phyloP scores from a whole-genome alignment of 108 stramenopile genomes.

The Aurantiochytrium sp. region DNA sequence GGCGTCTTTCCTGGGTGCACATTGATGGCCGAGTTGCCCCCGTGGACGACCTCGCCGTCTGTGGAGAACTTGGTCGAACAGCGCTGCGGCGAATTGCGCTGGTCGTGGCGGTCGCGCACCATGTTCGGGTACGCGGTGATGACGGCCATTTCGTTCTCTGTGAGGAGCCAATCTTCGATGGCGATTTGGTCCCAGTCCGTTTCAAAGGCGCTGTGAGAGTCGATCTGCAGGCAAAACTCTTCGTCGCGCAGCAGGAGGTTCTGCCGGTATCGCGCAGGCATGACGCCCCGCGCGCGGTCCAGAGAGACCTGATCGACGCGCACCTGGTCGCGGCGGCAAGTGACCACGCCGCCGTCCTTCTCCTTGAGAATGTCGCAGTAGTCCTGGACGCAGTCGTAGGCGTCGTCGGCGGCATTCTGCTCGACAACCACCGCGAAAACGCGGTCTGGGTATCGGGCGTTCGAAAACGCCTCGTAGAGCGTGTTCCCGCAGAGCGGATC shows the following conservation, averaged over 20 bases:
- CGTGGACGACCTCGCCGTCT: slow-evolving; percentile 3
- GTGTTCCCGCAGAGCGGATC: slow-evolving; percentile 16
- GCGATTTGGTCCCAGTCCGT: background rate
- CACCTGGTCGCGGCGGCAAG: background rate
- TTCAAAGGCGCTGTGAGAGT: slow-evolving; percentile 28
- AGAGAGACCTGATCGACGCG: background rate
- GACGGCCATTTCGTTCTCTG: slow-evolving; percentile 19
- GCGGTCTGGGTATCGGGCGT: background rate
- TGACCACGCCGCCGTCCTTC: background rate
- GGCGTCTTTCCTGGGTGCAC: background rate
- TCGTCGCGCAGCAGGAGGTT: background rate
- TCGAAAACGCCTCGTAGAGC: background rate
- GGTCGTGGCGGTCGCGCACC: slow-evolving; percentile 10
- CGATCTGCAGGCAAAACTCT: slow-evolving; percentile 20
- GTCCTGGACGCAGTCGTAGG: background rate
- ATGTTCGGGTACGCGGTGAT: slow-evolving; percentile 28
- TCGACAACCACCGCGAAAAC: background rate
- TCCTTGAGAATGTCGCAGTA: background rate
- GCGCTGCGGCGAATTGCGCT: background rate
- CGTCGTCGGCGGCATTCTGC: background rate
- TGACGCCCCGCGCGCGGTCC: background rate
- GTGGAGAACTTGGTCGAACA: background rate
- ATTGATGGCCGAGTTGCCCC: slow-evolving; percentile 11
- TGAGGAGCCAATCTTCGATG: background rate
- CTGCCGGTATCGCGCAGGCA: slow-evolving; percentile 20